Evolutionary conservation across 1,284 basidiomycete genomes (phyloP).

Genomic region (Kalmanozyma brasiliensis): DNA sequence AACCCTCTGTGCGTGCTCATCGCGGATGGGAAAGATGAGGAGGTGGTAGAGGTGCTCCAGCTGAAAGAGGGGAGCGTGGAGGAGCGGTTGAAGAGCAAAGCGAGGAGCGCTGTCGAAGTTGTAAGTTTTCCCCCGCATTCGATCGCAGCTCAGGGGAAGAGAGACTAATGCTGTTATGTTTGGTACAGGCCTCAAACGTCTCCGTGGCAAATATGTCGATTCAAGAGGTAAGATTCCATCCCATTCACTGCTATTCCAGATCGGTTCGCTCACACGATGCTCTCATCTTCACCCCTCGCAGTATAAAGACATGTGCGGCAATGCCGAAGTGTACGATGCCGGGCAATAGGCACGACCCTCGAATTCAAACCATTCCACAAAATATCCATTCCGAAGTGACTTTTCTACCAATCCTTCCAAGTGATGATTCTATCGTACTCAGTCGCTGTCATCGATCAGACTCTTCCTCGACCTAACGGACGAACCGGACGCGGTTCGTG

Average conservation of each 20-base stretch:
- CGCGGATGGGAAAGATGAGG: constrained; percentile 24
- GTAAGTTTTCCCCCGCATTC: constrained; percentile 7
- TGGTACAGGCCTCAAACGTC: constrained; percentile 48
- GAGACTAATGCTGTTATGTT: no score
- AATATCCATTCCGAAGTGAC: constrained; percentile 1
- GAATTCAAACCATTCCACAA: background rate
- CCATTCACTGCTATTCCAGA: no score
- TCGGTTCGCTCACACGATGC: background rate
- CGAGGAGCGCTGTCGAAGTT: constrained; percentile 38
- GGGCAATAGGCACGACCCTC: constrained; percentile 29
- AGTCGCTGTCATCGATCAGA: constrained; percentile 46
- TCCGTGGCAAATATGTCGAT: constrained; percentile 50
- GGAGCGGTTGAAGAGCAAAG: constrained; percentile 32
- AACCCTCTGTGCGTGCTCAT: constrained; percentile 33
- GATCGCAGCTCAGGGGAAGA: no score
- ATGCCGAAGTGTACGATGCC: constrained; percentile 49
- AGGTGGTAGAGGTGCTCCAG: constrained; percentile 26
- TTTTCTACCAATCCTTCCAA: no score
- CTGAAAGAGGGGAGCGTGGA: constrained; percentile 18
- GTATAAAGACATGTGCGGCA: constrained; percentile 53
- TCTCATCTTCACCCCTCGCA: background rate
- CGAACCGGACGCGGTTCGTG: constrained; percentile 39
- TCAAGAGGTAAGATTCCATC: constrained; percentile 28
- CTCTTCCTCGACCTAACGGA: constrained; percentile 43
- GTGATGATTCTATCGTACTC: constrained; percentile 2